Evolutionary conservation across 2,329 filamentous ascomycete species (phyloP).

Genomic region (Microcera coccophila): DNA sequence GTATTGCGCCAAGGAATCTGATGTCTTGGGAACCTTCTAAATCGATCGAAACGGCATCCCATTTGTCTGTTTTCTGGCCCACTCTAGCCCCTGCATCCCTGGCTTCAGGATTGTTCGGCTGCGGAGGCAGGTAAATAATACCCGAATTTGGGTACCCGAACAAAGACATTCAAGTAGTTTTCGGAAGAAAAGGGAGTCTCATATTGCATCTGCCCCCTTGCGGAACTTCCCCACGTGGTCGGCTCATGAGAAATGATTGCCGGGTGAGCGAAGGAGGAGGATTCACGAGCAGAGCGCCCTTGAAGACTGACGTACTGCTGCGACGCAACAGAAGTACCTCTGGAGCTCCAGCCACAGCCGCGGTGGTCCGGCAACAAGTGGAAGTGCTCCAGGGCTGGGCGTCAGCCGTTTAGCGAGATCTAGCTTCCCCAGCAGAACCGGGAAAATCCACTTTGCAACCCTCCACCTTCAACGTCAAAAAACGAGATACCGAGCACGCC

Average conservation of each 20-base stretch:
- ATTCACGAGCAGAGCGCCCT: too few species aligned
- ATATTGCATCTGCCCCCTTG: not conserved
- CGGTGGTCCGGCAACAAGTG: not conserved
- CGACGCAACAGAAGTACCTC: not conserved
- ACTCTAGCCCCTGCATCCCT: slow-evolving; percentile 27
- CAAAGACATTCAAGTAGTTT: not conserved
- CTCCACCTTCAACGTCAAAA: not conserved
- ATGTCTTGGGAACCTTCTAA: not conserved
- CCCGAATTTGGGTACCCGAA: slow-evolving; percentile 1
- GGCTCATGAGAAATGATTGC: not conserved
- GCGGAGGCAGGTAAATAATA: too few species aligned
- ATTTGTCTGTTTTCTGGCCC: slow-evolving; percentile 16
- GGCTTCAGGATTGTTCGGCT: too few species aligned
- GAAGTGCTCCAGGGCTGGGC: not conserved
- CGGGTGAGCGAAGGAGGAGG: not conserved
- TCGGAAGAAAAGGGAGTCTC: not conserved
- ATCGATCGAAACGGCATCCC: not conserved
- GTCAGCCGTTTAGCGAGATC: not conserved
- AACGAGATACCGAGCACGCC: not conserved
- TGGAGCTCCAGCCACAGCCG: not conserved
- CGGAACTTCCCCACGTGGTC: not conserved
- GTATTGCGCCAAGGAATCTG: not conserved
- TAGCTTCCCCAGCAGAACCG: not conserved
- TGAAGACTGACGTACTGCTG: not conserved
- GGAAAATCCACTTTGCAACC: not conserved